Percentiles rank a stretch among this genome's conserved stretches.
phyloP scores from a whole-genome alignment of 129 eudicot genomes.

The Tanacetum coccineum region DNA sequence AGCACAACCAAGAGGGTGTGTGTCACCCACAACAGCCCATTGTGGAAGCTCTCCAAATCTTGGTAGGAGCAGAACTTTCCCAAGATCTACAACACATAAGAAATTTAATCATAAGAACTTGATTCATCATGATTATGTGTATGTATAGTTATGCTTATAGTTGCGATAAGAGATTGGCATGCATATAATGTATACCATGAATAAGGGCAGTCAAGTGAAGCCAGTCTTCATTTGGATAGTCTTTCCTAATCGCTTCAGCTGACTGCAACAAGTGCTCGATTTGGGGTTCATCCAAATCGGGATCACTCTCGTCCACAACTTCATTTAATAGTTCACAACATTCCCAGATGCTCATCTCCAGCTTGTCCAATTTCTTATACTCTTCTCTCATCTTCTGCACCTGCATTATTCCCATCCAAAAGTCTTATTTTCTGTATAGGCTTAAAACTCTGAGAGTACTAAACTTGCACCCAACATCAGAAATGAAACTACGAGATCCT shows the following conservation, averaged over 20 bases:
- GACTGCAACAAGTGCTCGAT: constrained; percentile 89
- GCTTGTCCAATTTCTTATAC: constrained; percentile 57
- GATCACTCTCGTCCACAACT: constrained; percentile 91
- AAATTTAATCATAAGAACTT: not conserved
- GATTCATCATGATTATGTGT: too few species aligned
- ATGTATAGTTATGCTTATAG: not conserved
- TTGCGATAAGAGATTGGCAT: constrained; percentile 8
- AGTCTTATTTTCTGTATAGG: not conserved
- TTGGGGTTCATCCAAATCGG: constrained; percentile 89
- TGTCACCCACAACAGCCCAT: constrained; percentile 99
- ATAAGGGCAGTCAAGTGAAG: constrained; percentile 85
- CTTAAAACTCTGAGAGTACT: not conserved
- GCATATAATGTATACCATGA: constrained; percentile 46
- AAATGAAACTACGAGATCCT: too few species aligned
- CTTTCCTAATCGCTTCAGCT: constrained; percentile 91
- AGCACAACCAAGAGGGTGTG: constrained; percentile 90
- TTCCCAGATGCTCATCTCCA: constrained; percentile 95
- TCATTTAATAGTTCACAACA: constrained; percentile 81
- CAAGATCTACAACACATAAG: constrained; percentile 52
- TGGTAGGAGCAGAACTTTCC: constrained; percentile 71
- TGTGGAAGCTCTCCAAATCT: constrained; percentile 82
- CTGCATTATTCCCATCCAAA: constrained; percentile 28
- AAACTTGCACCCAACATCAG: not conserved
- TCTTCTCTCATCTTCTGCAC: constrained; percentile 79
- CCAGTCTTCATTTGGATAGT: constrained; percentile 91